These are phyloP conservation scores for Phytophthora capsici DNA, from an alignment of 352 stramenopile species.

Conservation along the genomic window DNA sequence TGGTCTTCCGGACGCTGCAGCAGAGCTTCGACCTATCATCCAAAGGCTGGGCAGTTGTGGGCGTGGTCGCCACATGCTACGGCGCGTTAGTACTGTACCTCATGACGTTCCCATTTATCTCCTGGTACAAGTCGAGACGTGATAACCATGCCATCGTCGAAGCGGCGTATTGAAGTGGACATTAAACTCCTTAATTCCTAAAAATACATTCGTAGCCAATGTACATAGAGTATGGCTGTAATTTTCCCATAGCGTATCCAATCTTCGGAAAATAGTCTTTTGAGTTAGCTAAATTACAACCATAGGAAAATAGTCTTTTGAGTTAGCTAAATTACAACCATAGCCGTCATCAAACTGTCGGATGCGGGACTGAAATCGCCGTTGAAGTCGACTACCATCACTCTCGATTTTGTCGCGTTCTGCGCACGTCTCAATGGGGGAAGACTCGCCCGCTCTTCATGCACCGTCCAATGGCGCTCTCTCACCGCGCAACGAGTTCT, in stretches of 20 bases:
- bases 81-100: constrained; percentile 25
- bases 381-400: constrained; percentile 31
- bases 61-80: constrained; percentile 21
- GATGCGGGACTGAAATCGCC: constrained; percentile 12
- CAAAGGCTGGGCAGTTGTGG: constrained; percentile 21
- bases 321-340: constrained; percentile 9
- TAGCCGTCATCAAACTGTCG: constrained; percentile 11
- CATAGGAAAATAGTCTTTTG: constrained; percentile 14
- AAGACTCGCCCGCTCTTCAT: constrained; percentile 31
- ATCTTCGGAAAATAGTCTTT: constrained; percentile 20
- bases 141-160: neutral
- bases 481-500: constrained; percentile 80
- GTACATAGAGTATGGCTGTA: too few species aligned
- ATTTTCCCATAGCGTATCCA: too few species aligned
- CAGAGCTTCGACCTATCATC: constrained; percentile 34
- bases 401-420: constrained; percentile 19
- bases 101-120: constrained; percentile 26
- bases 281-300: too few species aligned
- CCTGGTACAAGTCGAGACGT: constrained; percentile 17
- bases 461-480: constrained; percentile 30
- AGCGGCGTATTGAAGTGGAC: neutral
- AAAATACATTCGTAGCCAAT: neutral
- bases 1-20: constrained; percentile 63
- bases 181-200: constrained; percentile 13
- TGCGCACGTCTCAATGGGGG: constrained; percentile 24